A percentile compares a stretch with the other conserved stretches of the same genome.
These are phyloP conservation scores for Penicillium lagena DNA, from an alignment of 495 filamentous ascomycete genomes.

Conservation along the genomic window DNA sequence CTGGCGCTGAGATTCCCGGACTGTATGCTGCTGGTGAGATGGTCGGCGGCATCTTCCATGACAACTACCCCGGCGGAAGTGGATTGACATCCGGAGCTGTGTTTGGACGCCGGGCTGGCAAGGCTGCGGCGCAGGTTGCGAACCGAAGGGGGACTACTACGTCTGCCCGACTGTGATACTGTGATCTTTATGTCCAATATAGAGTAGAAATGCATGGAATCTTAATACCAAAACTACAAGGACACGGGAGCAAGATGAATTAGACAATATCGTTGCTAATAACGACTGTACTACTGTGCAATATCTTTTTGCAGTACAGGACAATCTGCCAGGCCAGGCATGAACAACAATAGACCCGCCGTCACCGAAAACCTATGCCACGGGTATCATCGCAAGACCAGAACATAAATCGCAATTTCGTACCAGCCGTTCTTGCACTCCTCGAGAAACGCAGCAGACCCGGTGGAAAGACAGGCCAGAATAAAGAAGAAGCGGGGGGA, in stretches of 20 bases:
- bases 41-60: constrained; percentile 56
- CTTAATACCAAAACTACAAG: not conserved
- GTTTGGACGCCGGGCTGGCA: constrained; percentile 48
- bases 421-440: constrained; percentile 1
- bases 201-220: not conserved
- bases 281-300: not conserved
- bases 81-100: constrained; percentile 54
- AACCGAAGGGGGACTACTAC: not conserved
- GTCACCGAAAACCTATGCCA: constrained; percentile 10
- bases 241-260: not conserved
- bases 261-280: not conserved
- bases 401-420: constrained; percentile 10
- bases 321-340: no score
- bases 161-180: not conserved
- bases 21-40: constrained; percentile 56
- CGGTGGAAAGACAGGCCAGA: constrained; percentile 7
- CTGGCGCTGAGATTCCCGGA: constrained; percentile 38
- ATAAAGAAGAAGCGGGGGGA: not conserved
- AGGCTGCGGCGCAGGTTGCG: constrained; percentile 22
- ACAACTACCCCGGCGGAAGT: constrained; percentile 59
- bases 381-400: constrained; percentile 23
- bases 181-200: not conserved
- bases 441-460: constrained; percentile 7
- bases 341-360: no score
- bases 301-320: no score